Evolutionary conservation across 768 basidiomycete species (phyloP).

Genomic region (Artomyces pyxidatus): DNA sequence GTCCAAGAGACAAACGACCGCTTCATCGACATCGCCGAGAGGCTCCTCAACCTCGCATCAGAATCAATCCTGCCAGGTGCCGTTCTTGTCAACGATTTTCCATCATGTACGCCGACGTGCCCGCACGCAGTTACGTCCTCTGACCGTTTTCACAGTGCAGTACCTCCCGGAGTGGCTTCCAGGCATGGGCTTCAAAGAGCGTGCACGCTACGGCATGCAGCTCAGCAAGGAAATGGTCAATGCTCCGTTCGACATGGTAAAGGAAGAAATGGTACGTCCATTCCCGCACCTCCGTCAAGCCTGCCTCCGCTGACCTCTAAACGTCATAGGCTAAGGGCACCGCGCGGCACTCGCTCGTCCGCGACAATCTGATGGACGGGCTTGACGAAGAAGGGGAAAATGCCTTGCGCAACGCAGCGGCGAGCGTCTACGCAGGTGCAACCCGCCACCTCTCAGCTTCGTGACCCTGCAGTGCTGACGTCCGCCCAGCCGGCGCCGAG

Average conservation of each 20-base stretch:
- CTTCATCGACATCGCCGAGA: constrained; percentile 3
- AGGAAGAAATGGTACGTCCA: constrained; percentile 5
- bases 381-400: not conserved
- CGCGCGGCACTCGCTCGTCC: constrained; percentile 7
- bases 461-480: too few species aligned
- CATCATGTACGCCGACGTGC: not conserved
- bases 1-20: constrained; percentile 5
- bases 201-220: not conserved
- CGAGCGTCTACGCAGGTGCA: constrained; percentile 4
- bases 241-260: constrained; percentile 3
- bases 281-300: not conserved
- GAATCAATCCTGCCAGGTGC: constrained; percentile 3
- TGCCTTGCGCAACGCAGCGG: constrained; percentile 4
- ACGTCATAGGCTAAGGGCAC: constrained; percentile 1
- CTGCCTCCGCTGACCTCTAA: not conserved
- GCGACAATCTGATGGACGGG: constrained; percentile 5
- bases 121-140: not conserved
- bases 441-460: too few species aligned
- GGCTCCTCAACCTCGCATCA: constrained; percentile 1
- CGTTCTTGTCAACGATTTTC: constrained; percentile 2
- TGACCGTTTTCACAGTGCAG: not conserved
- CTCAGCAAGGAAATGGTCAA: constrained; percentile 6
- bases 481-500: constrained; percentile 3
- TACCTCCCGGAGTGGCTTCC: constrained; percentile 6
- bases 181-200: constrained; percentile 5